Base-by-base conservation (phyloP, 352 stramenopile species). In the Phytophthora niederhauseri region DNA sequence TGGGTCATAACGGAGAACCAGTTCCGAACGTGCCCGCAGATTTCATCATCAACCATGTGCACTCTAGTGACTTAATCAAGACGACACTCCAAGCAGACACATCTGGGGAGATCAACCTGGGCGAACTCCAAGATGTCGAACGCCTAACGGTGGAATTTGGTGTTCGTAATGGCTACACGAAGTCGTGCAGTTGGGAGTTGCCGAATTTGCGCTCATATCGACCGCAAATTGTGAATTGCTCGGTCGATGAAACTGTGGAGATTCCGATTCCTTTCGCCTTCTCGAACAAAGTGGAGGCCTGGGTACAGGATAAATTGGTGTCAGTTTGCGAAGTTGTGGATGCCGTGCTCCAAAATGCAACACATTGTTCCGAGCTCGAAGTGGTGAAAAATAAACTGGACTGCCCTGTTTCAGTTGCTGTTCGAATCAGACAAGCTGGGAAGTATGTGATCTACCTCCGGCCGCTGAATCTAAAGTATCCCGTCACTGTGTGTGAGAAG, bases 1-100 rank as follows among this genome's bases (percentile, higher is more conserved):
- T 85, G 17, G 79, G 81, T 15, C 81, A 88, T 57, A 90, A 90
- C 56, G 79, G 81, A 24, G 79, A 90, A 61, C 36, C 66, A 9
- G 64, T 90, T 19, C 31, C 65, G 4, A 67, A 70, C n/a, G 66
- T 72, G 20, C 38, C 58, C n/a, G 50, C 76, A 12, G 26, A 57
- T 19, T 61, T 84, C 22, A 34, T 8, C 6, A 60, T 79, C 19
- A 64, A 73, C 5, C 77, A 87, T 7, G 17, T 66, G 1, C 75
- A 86, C 24, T 74, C 70, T 36, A 43, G 34, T 0, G 56, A 61
- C 2, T 7, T 56, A 15, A 70, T 85, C 6, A 28, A 45, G 1
- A 24, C 57, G 6, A 52, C 14, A 14, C 58, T 86, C 20, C 72
- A 84, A 54, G 64, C 72, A 0, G 66, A 90, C 52, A 28, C 49